Base-by-base conservation (phyloP, 2,329 filamentous ascomycete genomes). In the Talaromyces islandicus region DNA sequence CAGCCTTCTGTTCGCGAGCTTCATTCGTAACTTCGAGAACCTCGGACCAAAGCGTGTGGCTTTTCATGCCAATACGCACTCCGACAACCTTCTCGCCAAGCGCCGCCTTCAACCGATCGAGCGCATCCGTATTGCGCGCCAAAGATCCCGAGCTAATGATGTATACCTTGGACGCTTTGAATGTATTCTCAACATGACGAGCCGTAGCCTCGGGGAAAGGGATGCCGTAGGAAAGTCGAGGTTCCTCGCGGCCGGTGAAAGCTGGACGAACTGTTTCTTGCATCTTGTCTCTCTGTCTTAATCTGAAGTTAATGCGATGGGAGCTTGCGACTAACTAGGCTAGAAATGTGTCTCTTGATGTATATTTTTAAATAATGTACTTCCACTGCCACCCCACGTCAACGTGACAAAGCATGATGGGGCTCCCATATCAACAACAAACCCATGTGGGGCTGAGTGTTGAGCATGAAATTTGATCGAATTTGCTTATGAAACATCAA, bases 11-110 rank as follows among this genome's bases (percentile, higher is more conserved):
- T 0, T 65, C 62, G 5, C 71, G 66, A 1, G 75, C 75, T 24
- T 83, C 78, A 0, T 71, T 65, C 1, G 77, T 72, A 27, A 83
- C 75, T 50, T 80, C 74, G 0, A 85, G 64, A 7, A 84, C 76
- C 60, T 85, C 80, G 1, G 77, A 76, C 75, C 80, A 84, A 4
- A 79, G 75, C 1, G 81, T 84, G 65, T 85, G 83, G 4, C 80
- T 77, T 29, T 74, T 76, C 73, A 86, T 81, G 24, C 83, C 83
- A 32, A 79, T 70, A 2, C 78, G 72, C 7, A 75, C 65, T 1
- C 82, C 82, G 0, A 74, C 81, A 7, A 82, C 64, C 24, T 56
- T 56, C 3, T 68, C 65, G 1, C 75, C 78, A 0, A 86, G 68
- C 0, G 75, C 74, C 0, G 65, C 19, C 3, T 73, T 70, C 0